phyloP scores from a whole-genome alignment of 306 rosid genomes.

The Cicer judaicum region DNA sequence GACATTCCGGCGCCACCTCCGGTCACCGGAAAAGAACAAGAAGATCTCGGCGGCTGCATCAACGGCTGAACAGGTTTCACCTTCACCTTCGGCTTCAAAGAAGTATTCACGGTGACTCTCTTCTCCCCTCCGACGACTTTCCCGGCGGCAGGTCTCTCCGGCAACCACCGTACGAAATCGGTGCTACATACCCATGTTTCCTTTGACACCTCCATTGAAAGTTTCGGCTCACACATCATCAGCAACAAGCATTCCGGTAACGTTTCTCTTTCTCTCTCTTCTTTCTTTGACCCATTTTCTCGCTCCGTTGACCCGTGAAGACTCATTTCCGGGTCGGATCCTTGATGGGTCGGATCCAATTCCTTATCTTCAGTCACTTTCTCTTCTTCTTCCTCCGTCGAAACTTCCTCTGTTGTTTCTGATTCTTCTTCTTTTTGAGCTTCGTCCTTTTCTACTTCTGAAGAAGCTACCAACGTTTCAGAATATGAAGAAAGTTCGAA shows the following conservation, averaged over 20 bases:
- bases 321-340: conserved; percentile 6
- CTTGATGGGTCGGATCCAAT: conserved; percentile 27
- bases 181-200: conserved; percentile 95
- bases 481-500: conserved; percentile 37
- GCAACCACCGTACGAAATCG: conserved; percentile 79
- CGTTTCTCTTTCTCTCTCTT: conserved; percentile 44
- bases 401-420: conserved; percentile 2
- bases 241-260: conserved; percentile 85
- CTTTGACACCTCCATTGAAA: conserved; percentile 96
- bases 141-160: conserved; percentile 60
- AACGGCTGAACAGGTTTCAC: conserved; percentile 7
- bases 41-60: conserved; percentile 80
- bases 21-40: conserved; percentile 70
- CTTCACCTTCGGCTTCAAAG: conserved; percentile 32
- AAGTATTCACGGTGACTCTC: conserved; percentile 37
- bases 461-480: conserved; percentile 12
- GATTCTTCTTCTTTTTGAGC: background rate
- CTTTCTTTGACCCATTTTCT: conserved; percentile 46
- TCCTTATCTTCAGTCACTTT: conserved; percentile 7
- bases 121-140: conserved; percentile 47
- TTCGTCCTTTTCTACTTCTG: conserved; percentile 45
- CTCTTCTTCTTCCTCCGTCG: conserved; percentile 46
- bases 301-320: conserved; percentile 27
- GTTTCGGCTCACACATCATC: conserved; percentile 98
- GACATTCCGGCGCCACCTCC: conserved; percentile 52